Conservation (phyloP, 441 rosid species). For the Bruguiera hainesii region DNA sequence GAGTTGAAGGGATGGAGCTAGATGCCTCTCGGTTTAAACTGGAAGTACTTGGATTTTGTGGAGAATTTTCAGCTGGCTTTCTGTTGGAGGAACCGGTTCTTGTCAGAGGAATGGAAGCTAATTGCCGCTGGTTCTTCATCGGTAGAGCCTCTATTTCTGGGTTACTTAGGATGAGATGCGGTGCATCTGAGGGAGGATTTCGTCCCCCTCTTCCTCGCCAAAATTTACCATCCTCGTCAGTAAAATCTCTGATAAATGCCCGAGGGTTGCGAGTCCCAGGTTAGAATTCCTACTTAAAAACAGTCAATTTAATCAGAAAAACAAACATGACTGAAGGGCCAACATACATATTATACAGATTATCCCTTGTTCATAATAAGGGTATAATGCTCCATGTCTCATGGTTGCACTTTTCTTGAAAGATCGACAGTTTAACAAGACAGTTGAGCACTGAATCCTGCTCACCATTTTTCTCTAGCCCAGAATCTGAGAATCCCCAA, state of each 20-base stretch:
- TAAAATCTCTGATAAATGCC: constrained; percentile 66
- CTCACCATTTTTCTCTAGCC: no score
- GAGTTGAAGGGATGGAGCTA: constrained; percentile 59
- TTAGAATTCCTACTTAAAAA: background rate
- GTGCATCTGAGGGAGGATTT: constrained; percentile 92
- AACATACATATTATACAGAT: no score
- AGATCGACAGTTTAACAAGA: no score
- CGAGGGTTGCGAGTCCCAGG: constrained; percentile 22
- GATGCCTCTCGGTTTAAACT: constrained; percentile 69
- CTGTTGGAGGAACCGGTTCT: constrained; percentile 56
- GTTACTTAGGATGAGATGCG: constrained; percentile 83
- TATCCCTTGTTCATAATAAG: no score
- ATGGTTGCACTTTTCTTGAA: no score
- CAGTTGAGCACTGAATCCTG: no score
- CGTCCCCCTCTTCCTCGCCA: constrained; percentile 99
- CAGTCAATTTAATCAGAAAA: no score
- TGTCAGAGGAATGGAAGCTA: constrained; percentile 61
- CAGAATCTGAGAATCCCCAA: no score
- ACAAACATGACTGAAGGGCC: no score
- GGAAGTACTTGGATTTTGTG: constrained; percentile 51
- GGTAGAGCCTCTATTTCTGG: constrained; percentile 88
- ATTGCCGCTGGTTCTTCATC: constrained; percentile 91
- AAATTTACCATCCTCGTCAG: constrained; percentile 90
- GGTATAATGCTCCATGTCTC: no score
- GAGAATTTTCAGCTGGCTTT: constrained; percentile 73